A percentile compares a stretch with the other conserved stretches of the same genome.
phyloP scores from a whole-genome alignment of 2,329 filamentous ascomycete genomes.

The Diatrype stigma region DNA sequence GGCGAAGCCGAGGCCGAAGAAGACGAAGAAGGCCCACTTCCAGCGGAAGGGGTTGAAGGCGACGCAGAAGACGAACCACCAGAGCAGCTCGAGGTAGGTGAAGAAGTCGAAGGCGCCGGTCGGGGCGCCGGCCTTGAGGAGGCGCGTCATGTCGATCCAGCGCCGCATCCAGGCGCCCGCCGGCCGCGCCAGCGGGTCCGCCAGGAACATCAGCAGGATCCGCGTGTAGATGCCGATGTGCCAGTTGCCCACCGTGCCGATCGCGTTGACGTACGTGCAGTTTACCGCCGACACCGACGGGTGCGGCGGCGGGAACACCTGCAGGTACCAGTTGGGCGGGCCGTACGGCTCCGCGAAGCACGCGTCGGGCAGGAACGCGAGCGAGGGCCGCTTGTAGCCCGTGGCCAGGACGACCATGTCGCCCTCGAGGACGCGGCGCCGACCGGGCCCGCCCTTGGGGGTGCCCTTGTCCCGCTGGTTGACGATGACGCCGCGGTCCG shows the following conservation, averaged over 20 bases:
- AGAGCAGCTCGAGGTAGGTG: conserved; percentile 78
- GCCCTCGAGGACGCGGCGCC: conserved; percentile 60
- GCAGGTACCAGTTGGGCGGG: conserved; percentile 84
- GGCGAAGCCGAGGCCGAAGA: conserved; percentile 66
- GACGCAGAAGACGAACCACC: conserved; percentile 81
- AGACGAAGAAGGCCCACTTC: conserved; percentile 85
- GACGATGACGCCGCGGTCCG: conserved; percentile 61
- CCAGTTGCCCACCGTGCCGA: conserved; percentile 80
- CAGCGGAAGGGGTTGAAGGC: conserved; percentile 79
- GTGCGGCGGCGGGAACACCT: conserved; percentile 75
- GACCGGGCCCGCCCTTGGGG: conserved; percentile 70
- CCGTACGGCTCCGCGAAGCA: conserved; percentile 69
- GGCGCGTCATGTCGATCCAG: conserved; percentile 80
- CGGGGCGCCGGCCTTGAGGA: conserved; percentile 65
- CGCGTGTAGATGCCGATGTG: conserved; percentile 88
- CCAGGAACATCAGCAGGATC: conserved; percentile 80
- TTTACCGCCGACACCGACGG: conserved; percentile 76
- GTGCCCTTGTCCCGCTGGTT: conserved; percentile 70
- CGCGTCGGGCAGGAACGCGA: conserved; percentile 69
- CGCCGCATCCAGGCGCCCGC: conserved; percentile 71
- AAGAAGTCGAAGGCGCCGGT: conserved; percentile 84
- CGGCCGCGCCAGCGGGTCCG: conserved; percentile 72
- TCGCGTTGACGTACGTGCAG: conserved; percentile 72
- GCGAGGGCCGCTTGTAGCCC: conserved; percentile 69
- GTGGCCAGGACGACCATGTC: conserved; percentile 83